Evolutionary conservation across 78 protist species (phyloP).

Genomic region (Dictyostelium capitatum): DNA sequence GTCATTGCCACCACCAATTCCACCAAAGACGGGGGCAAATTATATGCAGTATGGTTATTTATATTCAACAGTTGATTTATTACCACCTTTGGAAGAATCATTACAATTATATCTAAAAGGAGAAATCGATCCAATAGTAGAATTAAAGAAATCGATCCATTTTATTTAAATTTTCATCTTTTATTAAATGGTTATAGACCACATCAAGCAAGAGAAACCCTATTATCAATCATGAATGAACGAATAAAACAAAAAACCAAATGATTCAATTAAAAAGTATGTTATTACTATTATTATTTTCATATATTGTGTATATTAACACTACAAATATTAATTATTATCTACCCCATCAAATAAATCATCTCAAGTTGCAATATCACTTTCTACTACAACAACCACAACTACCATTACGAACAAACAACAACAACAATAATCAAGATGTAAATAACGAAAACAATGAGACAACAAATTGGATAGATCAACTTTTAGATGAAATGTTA

Average conservation of each 20-base stretch:
- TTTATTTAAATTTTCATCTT: slow-evolving; percentile 75
- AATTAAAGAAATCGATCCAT: slow-evolving; percentile 69
- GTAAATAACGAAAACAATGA: neutral
- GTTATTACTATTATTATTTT: neutral
- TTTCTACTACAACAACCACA: neutral
- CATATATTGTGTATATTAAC: neutral
- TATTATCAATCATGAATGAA: slow-evolving; percentile 57
- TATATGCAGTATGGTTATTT: slow-evolving; percentile 46
- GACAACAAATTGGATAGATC: slow-evolving; percentile 22
- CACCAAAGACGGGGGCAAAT: slow-evolving; percentile 50
- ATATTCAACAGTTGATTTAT: slow-evolving; percentile 62
- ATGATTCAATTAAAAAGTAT: slow-evolving; percentile 33
- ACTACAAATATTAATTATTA: no score
- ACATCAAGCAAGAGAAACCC: slow-evolving; percentile 76
- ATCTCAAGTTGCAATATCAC: no score
- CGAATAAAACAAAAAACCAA: slow-evolving; percentile 60
- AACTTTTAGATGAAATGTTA: slow-evolving; percentile 31
- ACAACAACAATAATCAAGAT: neutral
- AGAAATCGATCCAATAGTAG: slow-evolving; percentile 58
- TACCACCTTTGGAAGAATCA: slow-evolving; percentile 44
- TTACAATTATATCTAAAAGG: slow-evolving; percentile 60
- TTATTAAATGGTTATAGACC: slow-evolving; percentile 75
- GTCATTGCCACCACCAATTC: slow-evolving; percentile 71
- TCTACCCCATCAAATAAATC: no score
- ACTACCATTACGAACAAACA: no score